Conservation (phyloP, 2,329 filamentous ascomycete species). For the Xylariaceae sp. region DNA sequence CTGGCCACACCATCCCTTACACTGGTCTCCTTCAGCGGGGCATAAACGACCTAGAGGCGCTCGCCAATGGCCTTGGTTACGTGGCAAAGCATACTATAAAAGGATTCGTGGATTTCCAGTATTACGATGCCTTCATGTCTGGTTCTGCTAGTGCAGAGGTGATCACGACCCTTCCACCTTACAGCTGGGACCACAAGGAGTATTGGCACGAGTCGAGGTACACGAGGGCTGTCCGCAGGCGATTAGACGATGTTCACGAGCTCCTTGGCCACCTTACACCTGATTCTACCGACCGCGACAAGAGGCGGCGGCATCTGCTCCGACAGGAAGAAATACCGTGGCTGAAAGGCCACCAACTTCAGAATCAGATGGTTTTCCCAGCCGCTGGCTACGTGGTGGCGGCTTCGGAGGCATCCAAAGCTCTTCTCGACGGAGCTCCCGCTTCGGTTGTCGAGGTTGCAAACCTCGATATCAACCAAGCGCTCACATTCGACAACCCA, state of each 20-base stretch:
- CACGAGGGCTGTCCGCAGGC: constrained; percentile 1
- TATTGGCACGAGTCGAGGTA: constrained; percentile 12
- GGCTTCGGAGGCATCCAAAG: constrained; percentile 3
- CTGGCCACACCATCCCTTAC: constrained; percentile 20
- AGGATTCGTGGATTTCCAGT: constrained; percentile 5
- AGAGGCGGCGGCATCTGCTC: constrained; percentile 10
- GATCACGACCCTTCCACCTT: constrained; percentile 7
- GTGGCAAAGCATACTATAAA: constrained; percentile 8
- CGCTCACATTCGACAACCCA: constrained; percentile 5
- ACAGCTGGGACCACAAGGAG: constrained; percentile 10
- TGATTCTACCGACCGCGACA: constrained; percentile 4
- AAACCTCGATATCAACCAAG: constrained; percentile 5
- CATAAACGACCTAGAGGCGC: constrained; percentile 15
- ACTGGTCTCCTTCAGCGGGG: constrained; percentile 24
- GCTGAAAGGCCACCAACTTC: constrained; percentile 8
- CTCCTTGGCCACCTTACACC: constrained; percentile 7
- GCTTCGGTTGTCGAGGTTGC: constrained; percentile 4
- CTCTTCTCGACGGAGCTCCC: not conserved
- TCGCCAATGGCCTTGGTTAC: constrained; percentile 11
- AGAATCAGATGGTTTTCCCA: constrained; percentile 9
- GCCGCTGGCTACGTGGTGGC: constrained; percentile 7
- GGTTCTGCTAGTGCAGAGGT: not conserved
- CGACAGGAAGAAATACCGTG: constrained; percentile 6
- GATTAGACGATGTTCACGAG: constrained; percentile 1
- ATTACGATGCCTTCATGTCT: not conserved